Conservation (phyloP, 2,329 filamentous ascomycete genomes). For the Elsinoe necatrix region DNA sequence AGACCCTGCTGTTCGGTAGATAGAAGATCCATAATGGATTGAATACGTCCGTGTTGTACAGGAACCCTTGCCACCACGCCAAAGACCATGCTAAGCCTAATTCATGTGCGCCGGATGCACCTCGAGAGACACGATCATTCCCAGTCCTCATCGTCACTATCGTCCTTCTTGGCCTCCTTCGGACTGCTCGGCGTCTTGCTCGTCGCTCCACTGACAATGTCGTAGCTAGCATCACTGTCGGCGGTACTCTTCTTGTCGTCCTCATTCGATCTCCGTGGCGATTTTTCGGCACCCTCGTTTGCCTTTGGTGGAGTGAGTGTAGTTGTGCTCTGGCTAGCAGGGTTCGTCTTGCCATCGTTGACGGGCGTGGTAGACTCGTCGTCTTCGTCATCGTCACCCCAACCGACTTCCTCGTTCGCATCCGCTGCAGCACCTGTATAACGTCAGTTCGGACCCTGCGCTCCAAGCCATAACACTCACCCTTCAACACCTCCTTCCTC, state of each 20-base stretch:
- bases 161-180: slow-evolving; percentile 42
- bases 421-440: slow-evolving; percentile 56
- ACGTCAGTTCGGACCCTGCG: not conserved
- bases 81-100: not conserved
- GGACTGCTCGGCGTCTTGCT: slow-evolving; percentile 68
- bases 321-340: slow-evolving; percentile 15
- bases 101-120: not conserved
- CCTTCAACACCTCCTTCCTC: slow-evolving; percentile 75
- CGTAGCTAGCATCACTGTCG: slow-evolving; percentile 93
- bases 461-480: not conserved
- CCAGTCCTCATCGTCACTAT: slow-evolving; percentile 33
- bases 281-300: slow-evolving; percentile 44
- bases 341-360: slow-evolving; percentile 21
- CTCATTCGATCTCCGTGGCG: slow-evolving; percentile 68
- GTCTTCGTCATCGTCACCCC: slow-evolving; percentile 56
- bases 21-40: not conserved
- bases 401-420: slow-evolving; percentile 62
- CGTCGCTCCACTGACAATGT: slow-evolving; percentile 68
- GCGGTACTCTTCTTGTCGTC: slow-evolving; percentile 62
- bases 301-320: slow-evolving; percentile 18
- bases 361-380: slow-evolving; percentile 28
- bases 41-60: not conserved
- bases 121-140: slow-evolving; percentile 22
- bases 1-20: slow-evolving; percentile 6
- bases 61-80: not conserved